These are phyloP conservation scores for Suillus tomentosus DNA, from an alignment of 768 basidiomycete species.

Conservation along the genomic window DNA sequence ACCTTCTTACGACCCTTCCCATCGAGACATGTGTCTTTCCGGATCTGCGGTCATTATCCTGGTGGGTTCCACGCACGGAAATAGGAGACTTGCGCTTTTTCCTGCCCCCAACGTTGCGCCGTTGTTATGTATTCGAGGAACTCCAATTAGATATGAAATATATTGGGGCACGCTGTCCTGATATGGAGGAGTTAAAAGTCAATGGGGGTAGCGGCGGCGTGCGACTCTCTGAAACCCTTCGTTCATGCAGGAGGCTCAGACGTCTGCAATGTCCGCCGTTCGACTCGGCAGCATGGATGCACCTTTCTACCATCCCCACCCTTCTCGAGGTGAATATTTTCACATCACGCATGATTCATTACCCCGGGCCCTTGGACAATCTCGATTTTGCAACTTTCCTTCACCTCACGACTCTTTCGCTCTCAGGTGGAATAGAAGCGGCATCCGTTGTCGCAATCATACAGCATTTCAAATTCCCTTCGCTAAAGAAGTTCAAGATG, in stretches of 20 bases:
- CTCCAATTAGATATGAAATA: neutral
- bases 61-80: neutral
- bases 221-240: neutral
- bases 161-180: neutral
- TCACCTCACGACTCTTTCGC: neutral
- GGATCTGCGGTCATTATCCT: neutral
- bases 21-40: constrained; percentile 1
- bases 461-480: neutral
- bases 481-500: neutral
- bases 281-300: constrained; percentile 1
- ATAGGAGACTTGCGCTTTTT: neutral
- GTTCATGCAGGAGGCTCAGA: neutral
- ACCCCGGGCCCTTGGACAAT: neutral
- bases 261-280: neutral
- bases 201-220: too few relatives aligned
- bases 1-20: neutral
- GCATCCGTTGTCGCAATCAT: neutral
- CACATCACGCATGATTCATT: neutral
- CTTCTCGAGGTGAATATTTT: neutral
- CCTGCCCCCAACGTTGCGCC: neutral
- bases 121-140: neutral
- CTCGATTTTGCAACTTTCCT: neutral
- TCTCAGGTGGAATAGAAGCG: neutral
- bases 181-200: neutral
- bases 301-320: constrained; percentile 1